Base-by-base conservation (phyloP, 495 filamentous ascomycete genomes). In the Astrothelium subdiscretum region DNA sequence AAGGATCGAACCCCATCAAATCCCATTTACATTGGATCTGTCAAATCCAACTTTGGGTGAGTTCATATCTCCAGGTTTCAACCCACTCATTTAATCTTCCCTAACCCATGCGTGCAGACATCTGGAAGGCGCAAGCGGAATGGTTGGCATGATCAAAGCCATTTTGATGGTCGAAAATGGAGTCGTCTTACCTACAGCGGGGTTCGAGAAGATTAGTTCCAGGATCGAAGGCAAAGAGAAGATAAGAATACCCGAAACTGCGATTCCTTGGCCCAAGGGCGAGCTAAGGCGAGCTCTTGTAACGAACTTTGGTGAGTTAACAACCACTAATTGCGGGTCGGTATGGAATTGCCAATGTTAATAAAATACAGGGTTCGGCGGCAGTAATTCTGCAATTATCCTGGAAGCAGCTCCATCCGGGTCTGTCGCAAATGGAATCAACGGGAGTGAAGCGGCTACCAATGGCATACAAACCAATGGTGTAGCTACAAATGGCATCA, bases 111-210 rank as follows among this genome's bases (percentile, higher is more conserved):
- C 15, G 35, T 38, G 15, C n/a, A 31, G 59, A 6, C 84, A 87
- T 66, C 63, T 79, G 2, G 84, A 86, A 66, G 80, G 77, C 12
- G 76, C 78, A 13, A 78, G 77, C 59, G 84, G 84, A 22, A 74
- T 87, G 29, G 75, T 81, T 0, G 80, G 79, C 3, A 65, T 87
- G 6, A 81, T 87, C 60, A 87, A 87, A 63, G 76, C 78, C 0
- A 71, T 76, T n/a, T 62, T 85, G 54, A 82, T 82, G 75, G 70
- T 87, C 32, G 81, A 87, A 60, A 78, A 79, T 65, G 79, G 78
- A 22, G 58, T 73, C 32, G 79, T 83, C 31, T 78, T 75, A 2
- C 73, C 77, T 4, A 75, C 66, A 54, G 66, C 75, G 38, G 72
- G 74, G 59, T 76, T 78, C 40, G 69, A 79, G 35, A 70, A 70